Evolutionary conservation across 306 rosid species (phyloP).

Genomic region (Psophocarpus tetragonolobus): DNA sequence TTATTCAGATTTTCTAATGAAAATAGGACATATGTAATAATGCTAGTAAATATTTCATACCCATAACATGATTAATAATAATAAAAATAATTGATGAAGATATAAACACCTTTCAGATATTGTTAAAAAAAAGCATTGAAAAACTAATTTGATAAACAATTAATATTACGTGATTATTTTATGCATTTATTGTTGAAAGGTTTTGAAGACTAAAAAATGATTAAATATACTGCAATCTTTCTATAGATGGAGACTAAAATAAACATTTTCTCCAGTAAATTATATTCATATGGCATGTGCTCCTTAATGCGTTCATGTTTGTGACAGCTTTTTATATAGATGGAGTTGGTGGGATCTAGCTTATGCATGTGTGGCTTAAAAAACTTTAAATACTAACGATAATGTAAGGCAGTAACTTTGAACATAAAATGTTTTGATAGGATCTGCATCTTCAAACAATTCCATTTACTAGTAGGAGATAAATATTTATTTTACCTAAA

Average conservation of each 20-base stretch:
- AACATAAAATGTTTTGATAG: neutral
- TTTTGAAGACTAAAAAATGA: neutral
- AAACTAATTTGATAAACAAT: neutral
- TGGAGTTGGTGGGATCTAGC: neutral
- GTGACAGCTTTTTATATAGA: neutral
- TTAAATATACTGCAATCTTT: neutral
- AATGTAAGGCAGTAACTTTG: neutral
- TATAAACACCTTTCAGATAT: neutral
- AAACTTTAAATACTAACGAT: neutral
- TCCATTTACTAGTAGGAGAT: neutral
- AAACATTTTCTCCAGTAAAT: neutral
- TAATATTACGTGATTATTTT: neutral
- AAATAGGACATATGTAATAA: too few relatives aligned
- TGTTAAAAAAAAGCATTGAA: neutral
- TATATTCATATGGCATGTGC: neutral
- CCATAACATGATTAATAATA: too few relatives aligned
- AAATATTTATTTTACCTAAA: too few relatives aligned
- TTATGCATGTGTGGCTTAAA: neutral
- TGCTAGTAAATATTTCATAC: too few relatives aligned
- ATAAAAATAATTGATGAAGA: neutral
- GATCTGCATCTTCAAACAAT: neutral
- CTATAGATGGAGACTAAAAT: neutral
- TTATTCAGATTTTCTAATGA: too few relatives aligned
- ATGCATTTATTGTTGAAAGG: neutral
- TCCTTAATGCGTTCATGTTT: neutral